Percentiles rank a stretch among this genome's conserved stretches.
These are phyloP conservation scores for Epichloe coenophiala DNA, from an alignment of 2,329 filamentous ascomycete genomes.

Conservation along the genomic window DNA sequence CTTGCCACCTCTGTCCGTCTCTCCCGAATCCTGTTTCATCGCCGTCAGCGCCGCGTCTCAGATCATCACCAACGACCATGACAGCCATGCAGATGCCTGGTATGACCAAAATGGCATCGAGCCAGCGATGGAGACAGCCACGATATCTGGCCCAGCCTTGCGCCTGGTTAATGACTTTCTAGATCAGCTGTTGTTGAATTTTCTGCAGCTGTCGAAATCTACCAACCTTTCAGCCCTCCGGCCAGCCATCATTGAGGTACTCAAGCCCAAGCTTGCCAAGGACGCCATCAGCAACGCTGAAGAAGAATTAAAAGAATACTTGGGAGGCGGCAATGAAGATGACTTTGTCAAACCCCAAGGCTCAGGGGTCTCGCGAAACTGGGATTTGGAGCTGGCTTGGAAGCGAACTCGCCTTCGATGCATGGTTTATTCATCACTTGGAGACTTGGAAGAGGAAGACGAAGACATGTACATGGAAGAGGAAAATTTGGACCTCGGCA, in stretches of 20 bases:
- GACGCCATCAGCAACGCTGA: conserved; percentile 74
- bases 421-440: conserved; percentile 96
- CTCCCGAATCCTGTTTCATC: conserved; percentile 75
- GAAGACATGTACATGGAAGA: conserved; percentile 80
- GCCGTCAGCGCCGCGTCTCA: conserved; percentile 78
- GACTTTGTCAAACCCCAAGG: conserved; percentile 46
- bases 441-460: conserved; percentile 95
- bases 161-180: conserved; percentile 80
- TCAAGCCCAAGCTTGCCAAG: conserved; percentile 79
- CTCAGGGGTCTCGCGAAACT: conserved; percentile 40
- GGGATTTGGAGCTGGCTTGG: conserved; percentile 89
- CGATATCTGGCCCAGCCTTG: conserved; percentile 61
- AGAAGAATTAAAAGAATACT: conserved; percentile 75
- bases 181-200: conserved; percentile 83
- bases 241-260: conserved; percentile 70
- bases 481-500: conserved; percentile 52
- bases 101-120: conserved; percentile 56
- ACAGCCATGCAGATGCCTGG: conserved; percentile 56
- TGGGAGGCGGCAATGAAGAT: conserved; percentile 67
- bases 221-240: conserved; percentile 63
- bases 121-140: conserved; percentile 51
- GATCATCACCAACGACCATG: conserved; percentile 80
- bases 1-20: conserved; percentile 54
- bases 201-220: conserved; percentile 68
- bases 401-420: conserved; percentile 84